Base-by-base conservation (phyloP, 1,139 yeast species). In the Kodamaea suecica region DNA sequence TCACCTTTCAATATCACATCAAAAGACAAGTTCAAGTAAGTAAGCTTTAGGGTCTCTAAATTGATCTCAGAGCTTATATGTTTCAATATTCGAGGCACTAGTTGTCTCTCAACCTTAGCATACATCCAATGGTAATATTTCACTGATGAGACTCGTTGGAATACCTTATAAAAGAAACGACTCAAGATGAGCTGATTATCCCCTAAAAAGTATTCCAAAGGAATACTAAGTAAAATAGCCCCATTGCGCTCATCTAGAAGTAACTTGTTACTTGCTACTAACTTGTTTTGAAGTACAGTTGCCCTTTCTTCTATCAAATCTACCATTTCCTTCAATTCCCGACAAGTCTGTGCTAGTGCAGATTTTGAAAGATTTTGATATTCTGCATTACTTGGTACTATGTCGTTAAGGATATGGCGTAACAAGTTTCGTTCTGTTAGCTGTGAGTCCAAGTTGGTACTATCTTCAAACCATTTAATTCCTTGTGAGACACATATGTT, bases 381-480 rank as follows among this genome's bases (percentile, higher is more conserved):
- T 1, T 36, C 28, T 4, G 39, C 26, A 16, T 36, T 37, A 13
- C 28, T 15, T 1, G 70, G 69, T 5, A 61, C 53, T 20, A 49
- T 53, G 8, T 53, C 50, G 20, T 52, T 50, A n/a, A 68, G 47
- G 28, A 60, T 42, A 23, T 57, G 39, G 24, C 83, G 57, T 7
- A 68, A 53, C 20, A 54, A 57, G 46, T 84, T 84, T 23, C 95
- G 60, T 27, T 59, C 50, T 0, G 92, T 83, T 33, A 81, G 61
- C 3, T 47, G 41, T 1, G 66, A 52, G 43, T 83, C 83, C 4
- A 49, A 47, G 46, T 85, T 85, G 0, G 92, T 79, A 2, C 60
- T 50, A 50, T 85, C 95, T 46, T 83, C 88, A 38, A 78, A 76
- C 90, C 92, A 84, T 0, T 40, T 35, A 1, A 84, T 48, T 1